Base-by-base conservation (phyloP, 495 filamentous ascomycete genomes). In the Massariosphaeria phaeospora region DNA sequence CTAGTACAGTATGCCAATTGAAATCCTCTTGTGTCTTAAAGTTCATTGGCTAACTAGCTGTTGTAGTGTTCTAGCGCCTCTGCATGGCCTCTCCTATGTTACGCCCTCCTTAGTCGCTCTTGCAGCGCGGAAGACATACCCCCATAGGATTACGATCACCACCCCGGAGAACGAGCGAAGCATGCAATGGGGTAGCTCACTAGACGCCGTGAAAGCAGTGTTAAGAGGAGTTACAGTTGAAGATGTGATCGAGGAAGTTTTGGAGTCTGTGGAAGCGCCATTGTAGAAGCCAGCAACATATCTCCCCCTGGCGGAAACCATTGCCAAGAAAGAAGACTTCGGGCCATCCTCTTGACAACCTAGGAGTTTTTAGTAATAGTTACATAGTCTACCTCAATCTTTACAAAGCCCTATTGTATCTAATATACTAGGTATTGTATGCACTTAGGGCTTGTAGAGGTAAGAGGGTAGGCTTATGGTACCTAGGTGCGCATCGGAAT, bases 161-260 rank as follows among this genome's bases (percentile, higher is more conserved):
- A 72, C 66, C 1, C 77, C 87, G 0, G 82, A 84, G 55, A 76
- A 79, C 48, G 93, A 99, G 70, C 71, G 90, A 35, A 96, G 90
- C 65, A 76, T 95, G 72, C 89, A 95, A 66, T 99, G 93, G 78
- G 93, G 93, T 3, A 96, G 91, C 67, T 82, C 94, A 47, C 31
- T 83, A 2, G 72, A 70, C 21, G 85, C 86, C 9, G 79, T 96
- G 1, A 74, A 76, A 39, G 73, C 74, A 26, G 53, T 88, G 50
- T 62, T 97, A 20, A 79, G 80, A 15, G 83, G 81, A 17, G 71
- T 93, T 7, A 83, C 78, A 1, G 76, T 83, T 0, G 88, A 91
- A 62, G 80, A 83, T 53, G 84, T 96, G 2, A 75, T 97, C 34
- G 89, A 95, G 45, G 88, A 94, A 50, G 88, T 96, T 2, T 63